Evolutionary conservation across 2,329 filamentous ascomycete genomes (phyloP).

Genomic region (Colletotrichum limetticola): DNA sequence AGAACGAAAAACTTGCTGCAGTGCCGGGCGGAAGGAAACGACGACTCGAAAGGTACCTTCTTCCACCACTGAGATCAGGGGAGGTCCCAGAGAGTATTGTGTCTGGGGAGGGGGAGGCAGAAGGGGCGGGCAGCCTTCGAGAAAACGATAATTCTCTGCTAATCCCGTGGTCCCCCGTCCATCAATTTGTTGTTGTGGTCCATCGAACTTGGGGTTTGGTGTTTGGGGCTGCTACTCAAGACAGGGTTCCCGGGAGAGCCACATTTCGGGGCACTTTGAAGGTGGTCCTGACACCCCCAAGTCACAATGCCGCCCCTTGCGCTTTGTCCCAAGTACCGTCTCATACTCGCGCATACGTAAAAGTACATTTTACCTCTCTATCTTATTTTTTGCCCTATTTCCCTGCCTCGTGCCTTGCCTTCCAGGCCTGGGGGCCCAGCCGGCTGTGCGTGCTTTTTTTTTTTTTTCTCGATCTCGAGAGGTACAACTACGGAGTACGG

Average conservation of each 20-base stretch:
- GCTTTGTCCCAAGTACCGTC: slow-evolving; percentile 5
- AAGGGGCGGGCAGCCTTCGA: slow-evolving; percentile 25
- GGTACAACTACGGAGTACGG: not conserved
- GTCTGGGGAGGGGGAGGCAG: not conserved
- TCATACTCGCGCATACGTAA: not conserved
- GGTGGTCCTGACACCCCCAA: slow-evolving; percentile 30
- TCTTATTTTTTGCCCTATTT: not conserved
- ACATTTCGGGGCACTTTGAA: slow-evolving; percentile 28
- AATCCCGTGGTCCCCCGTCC: slow-evolving; percentile 26
- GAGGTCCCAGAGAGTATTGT: not conserved
- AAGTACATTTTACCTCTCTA: not conserved
- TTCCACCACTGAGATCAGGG: not conserved
- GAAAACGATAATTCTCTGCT: slow-evolving; percentile 32
- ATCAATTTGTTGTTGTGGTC: slow-evolving; percentile 33
- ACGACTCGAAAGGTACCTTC: not conserved
- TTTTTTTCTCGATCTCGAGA: not conserved
- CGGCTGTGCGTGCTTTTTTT: not conserved
- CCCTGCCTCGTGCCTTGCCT: not conserved
- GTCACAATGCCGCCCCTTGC: slow-evolving; percentile 32
- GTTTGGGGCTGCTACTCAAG: slow-evolving; percentile 29
- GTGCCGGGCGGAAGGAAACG: not conserved
- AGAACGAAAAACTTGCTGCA: not conserved
- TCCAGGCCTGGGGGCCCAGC: too few relatives aligned
- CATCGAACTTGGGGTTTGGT: slow-evolving; percentile 26
- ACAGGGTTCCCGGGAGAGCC: slow-evolving; percentile 31